Base-by-base conservation (phyloP, 2,329 filamentous ascomycete genomes). In the Arthrobotrys conoides region DNA sequence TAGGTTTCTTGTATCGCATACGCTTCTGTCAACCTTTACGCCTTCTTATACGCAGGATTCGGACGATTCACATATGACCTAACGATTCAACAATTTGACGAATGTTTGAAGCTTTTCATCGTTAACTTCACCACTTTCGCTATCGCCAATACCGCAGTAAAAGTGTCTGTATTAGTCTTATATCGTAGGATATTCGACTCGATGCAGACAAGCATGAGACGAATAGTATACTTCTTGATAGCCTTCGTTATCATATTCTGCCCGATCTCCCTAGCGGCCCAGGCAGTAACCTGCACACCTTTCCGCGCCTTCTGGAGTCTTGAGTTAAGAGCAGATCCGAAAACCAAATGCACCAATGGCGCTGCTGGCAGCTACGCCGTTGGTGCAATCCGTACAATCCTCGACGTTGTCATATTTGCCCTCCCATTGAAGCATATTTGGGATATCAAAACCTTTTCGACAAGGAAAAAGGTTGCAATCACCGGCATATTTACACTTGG, bases 361-460 rank as follows among this genome's bases (percentile, higher is more conserved):
- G 68, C 55, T 18, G 27, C 18, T 24, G 53, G 36, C 18, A 72
- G 46, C 53, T 78, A 78, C 20, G 24, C 22, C 14, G 48, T 78
- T 41, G 68, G 75, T 14, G 68, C 44, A 0, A 72, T 78, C 41
- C 46, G 75, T 27, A 33, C 75, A 3, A 0, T 72, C 1, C 53
- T 78, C 18, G 75, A 78, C 51, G 8, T 78, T 5, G 36, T 78
- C 24, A 78, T 78, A 6, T 78, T 78, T 27, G 46, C 68, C 1
- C 75, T 78, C 14, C 75, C 75, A 14, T 24, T 78, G 10, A 78
- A 78, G 18, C 68, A 78, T 71, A 78, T 78, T 22, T 78, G 75
- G 75, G 75, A 78, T 10, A 78, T 78, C 38, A 72, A 69, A 14
- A 72, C 22, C 22, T 78, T 78, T 55, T 64, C 75, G 3, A 36